Evolutionary conservation across 2,329 filamentous ascomycete genomes (phyloP).

Genomic region (Allantophomopsis cytisporea): DNA sequence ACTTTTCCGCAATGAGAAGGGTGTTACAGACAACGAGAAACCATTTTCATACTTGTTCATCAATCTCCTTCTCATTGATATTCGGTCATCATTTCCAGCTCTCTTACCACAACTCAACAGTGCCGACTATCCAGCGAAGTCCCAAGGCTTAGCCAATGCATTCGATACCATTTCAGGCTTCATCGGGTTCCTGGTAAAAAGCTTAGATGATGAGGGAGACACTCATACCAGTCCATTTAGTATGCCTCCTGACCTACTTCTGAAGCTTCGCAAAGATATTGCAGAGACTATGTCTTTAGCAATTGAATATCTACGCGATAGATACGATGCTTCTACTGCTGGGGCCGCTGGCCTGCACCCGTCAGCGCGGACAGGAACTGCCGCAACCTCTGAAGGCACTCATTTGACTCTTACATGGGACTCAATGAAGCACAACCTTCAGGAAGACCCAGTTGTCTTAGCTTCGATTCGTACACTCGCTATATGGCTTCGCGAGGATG

Average conservation of each 20-base stretch:
- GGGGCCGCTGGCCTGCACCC: slow-evolving; percentile 48
- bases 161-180: slow-evolving; percentile 50
- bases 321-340: slow-evolving; percentile 55
- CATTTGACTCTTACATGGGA: slow-evolving; percentile 44
- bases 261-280: slow-evolving; percentile 45
- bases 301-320: slow-evolving; percentile 52
- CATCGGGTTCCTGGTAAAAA: slow-evolving; percentile 40
- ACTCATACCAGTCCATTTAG: slow-evolving; percentile 16
- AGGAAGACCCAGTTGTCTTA: slow-evolving; percentile 42
- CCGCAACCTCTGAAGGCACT: slow-evolving; percentile 28
- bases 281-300: slow-evolving; percentile 49
- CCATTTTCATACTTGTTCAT: slow-evolving; percentile 49
- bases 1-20: slow-evolving; percentile 33
- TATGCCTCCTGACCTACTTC: slow-evolving; percentile 42
- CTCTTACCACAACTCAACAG: slow-evolving; percentile 44
- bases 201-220: slow-evolving; percentile 31
- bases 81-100: slow-evolving; percentile 46
- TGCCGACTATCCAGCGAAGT: slow-evolving; percentile 32
- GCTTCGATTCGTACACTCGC: slow-evolving; percentile 42
- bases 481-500: slow-evolving; percentile 58
- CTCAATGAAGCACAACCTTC: slow-evolving; percentile 28
- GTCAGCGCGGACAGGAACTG: slow-evolving; percentile 30
- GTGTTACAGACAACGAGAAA: slow-evolving; percentile 22
- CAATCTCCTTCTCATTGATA: slow-evolving; percentile 51
- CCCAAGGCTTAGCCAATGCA: slow-evolving; percentile 41